Evolutionary conservation across 2,329 filamentous ascomycete genomes (phyloP), one percentile per base, ranked within the genome.

Genomic region (Mycosphaerella sp.): DNA sequence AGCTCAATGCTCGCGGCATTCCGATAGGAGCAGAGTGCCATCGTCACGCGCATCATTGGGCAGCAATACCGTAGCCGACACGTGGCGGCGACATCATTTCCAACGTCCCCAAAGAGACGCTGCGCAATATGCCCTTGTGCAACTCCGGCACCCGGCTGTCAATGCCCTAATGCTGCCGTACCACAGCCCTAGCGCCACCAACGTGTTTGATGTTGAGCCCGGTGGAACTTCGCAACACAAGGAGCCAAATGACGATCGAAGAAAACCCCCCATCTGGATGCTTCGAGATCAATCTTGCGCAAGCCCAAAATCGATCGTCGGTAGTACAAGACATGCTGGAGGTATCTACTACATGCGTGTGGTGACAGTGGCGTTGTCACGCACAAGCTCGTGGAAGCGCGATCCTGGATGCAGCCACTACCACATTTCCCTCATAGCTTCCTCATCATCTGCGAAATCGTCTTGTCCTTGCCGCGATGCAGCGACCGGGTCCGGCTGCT

Each of bases 371-470:
- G 32, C 8, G 12, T 12, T n/a, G 11, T 26, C 7, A 10, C 6
- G 42, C 21, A 12, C 21, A 26, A 12, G 42, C 17, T 12, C 23
- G 42, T 10, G 23, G 42, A 29, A 12, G 11, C 12, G 17, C 10
- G 21, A 9, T 26, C 2, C 29, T 29, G 23, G 26, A 26, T 26
- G 42, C 42, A 26, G 23, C 9, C 6, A 26, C 17, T 47, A 50
- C 56, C 55, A 60, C 64, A 71, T 67, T 34, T 61, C 62, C 38
- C 78, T 81, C 81, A 89, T 84, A 0, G 79, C 83, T 56, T 82
- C 84, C 69, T 86, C 81, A 11, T 86, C 83, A 51, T 84, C 83
- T 1, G 76, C 79, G 66, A 80, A 83, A 23, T 74, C 69, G 36
- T 76, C 67, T 9, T 45, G 39, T 5, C 9, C 46, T 43, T 39